phyloP scores from a whole-genome alignment of 1,284 basidiomycete genomes.

The Ceratobasidium sp. region DNA sequence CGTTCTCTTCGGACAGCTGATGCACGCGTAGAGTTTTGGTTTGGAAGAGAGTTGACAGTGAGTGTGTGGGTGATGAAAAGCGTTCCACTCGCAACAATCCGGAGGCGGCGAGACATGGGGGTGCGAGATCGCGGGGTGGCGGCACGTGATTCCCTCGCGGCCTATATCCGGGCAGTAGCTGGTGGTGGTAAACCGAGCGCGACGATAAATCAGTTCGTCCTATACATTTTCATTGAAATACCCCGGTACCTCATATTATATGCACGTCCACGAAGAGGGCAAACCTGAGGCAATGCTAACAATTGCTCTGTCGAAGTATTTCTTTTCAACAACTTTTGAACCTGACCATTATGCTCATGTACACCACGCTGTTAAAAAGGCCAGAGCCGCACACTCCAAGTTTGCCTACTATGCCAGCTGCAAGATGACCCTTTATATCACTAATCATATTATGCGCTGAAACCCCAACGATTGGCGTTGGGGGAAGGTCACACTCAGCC shows the following conservation, averaged over 20 bases:
- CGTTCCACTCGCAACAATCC: constrained; percentile 76
- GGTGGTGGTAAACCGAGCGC: background rate
- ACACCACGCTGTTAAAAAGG: too few relatives aligned
- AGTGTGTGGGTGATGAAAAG: constrained; percentile 77
- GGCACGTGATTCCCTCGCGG: background rate
- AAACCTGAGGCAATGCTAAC: too few relatives aligned
- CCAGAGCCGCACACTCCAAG: too few relatives aligned
- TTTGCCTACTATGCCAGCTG: too few relatives aligned
- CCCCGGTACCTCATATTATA: background rate
- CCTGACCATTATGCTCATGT: too few relatives aligned
- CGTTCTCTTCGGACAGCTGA: constrained; percentile 69
- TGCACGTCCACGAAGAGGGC: background rate
- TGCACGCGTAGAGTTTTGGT: constrained; percentile 61
- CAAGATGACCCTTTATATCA: too few relatives aligned
- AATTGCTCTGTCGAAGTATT: too few relatives aligned
- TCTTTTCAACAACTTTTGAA: too few relatives aligned
- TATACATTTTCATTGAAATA: background rate
- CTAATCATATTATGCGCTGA: too few relatives aligned
- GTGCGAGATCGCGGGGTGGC: constrained; percentile 11
- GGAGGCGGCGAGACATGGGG: constrained; percentile 55
- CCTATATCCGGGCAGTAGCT: background rate
- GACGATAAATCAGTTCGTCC: background rate
- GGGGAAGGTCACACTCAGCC: too few relatives aligned
- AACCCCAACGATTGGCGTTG: too few relatives aligned
- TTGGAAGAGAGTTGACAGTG: constrained; percentile 64